These are phyloP conservation scores for Raddia guianensis DNA, from an alignment of 176 grass and related monocot species.

Conservation along the genomic window DNA sequence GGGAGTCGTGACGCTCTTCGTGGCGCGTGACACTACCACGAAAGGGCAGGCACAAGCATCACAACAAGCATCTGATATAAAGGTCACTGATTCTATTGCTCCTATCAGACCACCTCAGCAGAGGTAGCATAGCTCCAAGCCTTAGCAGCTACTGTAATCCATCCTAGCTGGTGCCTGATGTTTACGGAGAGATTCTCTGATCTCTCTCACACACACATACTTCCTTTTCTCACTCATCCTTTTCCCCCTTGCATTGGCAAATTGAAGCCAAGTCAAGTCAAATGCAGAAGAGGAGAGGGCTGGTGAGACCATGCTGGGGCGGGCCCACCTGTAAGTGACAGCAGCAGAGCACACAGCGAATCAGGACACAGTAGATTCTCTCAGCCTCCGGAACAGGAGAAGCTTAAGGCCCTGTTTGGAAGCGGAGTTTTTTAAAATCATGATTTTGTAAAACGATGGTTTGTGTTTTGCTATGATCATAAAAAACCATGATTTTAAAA, in stretches of 20 bases:
- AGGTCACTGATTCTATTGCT: not conserved
- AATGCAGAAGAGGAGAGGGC: no score
- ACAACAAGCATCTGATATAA: not conserved
- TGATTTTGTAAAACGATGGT: no score
- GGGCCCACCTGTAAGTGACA: slow-evolving; percentile 26
- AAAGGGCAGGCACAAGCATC: slow-evolving; percentile 16
- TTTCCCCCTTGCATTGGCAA: not conserved
- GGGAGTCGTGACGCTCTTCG: slow-evolving; percentile 9
- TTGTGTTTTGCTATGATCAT: no score
- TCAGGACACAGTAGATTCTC: slow-evolving; percentile 45
- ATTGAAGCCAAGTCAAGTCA: not conserved
- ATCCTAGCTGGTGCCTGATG: slow-evolving; percentile 17
- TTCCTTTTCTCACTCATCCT: not conserved
- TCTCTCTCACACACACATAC: not conserved
- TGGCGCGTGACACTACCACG: slow-evolving; percentile 31
- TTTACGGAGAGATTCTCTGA: slow-evolving; percentile 10
- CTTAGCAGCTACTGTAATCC: not conserved
- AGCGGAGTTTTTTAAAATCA: no score
- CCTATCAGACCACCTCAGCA: not conserved
- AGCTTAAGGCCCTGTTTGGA: not conserved
- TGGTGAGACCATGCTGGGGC: not conserved
- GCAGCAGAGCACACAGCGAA: slow-evolving; percentile 19
- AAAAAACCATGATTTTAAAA: no score
- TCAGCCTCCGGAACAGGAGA: not conserved
- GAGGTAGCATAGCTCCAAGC: not conserved